Evolutionary conservation across 139 green algal species (phyloP), one percentile per base, ranked within the genome.

Genomic region (Marvania coccoides): DNA sequence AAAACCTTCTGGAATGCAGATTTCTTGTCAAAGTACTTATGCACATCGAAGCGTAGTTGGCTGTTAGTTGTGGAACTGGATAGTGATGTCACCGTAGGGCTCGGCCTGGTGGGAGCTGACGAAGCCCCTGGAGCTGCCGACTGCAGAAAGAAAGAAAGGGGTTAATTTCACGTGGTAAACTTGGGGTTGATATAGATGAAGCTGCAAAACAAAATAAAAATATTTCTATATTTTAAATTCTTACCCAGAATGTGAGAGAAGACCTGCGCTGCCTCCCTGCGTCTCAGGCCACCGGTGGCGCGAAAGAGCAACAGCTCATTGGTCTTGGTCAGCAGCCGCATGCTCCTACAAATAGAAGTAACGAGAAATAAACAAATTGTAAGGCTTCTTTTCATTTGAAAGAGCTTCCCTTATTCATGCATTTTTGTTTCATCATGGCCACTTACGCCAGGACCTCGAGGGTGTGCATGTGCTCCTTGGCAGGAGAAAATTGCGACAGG

Each of bases 161-260:
- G n/a, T n/a, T n/a, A n/a, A n/a, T n/a, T n/a, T n/a, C n/a, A n/a
- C n/a, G n/a, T n/a, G n/a, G n/a, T n/a, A n/a, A n/a, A n/a, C n/a
- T n/a, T n/a, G n/a, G n/a, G n/a, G n/a, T n/a, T n/a, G n/a, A n/a
- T n/a, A n/a, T n/a, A n/a, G n/a, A n/a, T n/a, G n/a, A n/a, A n/a
- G n/a, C n/a, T n/a, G n/a, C n/a, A n/a, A n/a, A n/a, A n/a, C n/a
- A n/a, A n/a, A n/a, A n/a, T n/a, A n/a, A n/a, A n/a, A n/a, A n/a
- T n/a, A n/a, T n/a, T n/a, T n/a, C n/a, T n/a, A n/a, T n/a, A n/a
- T n/a, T n/a, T n/a, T n/a, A n/a, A n/a, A n/a, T n/a, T n/a, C n/a
- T n/a, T n/a, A n/a, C n/a, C n/a, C 14, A 66, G 35, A 24, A 66
- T 26, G 56, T 66, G 59, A 66, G 30, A 36, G 38, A 66, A 66